Base-by-base conservation (phyloP, 2,329 filamentous ascomycete genomes). In the Pseudogymnoascus sp. region DNA sequence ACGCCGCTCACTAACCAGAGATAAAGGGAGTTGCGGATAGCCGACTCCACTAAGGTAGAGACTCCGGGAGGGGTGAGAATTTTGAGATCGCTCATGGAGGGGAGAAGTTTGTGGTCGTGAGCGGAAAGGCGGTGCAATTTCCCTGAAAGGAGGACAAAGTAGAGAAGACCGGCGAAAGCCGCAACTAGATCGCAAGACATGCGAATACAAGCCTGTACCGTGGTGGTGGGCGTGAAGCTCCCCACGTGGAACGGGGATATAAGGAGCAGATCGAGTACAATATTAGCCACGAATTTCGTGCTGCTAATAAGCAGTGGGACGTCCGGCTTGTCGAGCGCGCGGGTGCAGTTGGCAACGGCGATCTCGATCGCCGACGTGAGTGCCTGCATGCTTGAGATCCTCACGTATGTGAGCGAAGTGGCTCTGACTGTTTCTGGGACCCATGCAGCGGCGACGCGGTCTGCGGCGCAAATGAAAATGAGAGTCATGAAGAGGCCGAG, bases 1-100 rank as follows among this genome's bases (percentile, higher is more conserved):
- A 91, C 87, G 4, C 79, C 82, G 59, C 75, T 79, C 0, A 90
- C 79, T 0, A 90, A 76, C 87, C 86, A 90, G 0, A 90, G 79
- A 63, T 90, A 90, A 0, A 91, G 75, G 0, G 83, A 78, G 64
- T 90, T 91, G 6, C 87, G 77, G 3, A 89, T 72, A 0, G 82
- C 84, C 0, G 86, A 89, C 68, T 90, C 87, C 6, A 73, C 50
- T 38, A 90, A 83, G 0, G 82, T 86, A 37, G 82, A 74, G 2
- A 80, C 60, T 0, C 85, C 86, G 0, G 87, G 86, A 1, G 77
- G 75, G 1, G 79, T 67, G 1, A 90, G 76, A 0, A 82, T 73
- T 1, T 70, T n/a, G n/a, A n/a, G n/a, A n/a, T n/a, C n/a, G n/a
- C n/a, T n/a, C n/a, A n/a, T n/a, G n/a, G n/a, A n/a, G n/a, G n/a